A percentile compares a stretch with the other conserved stretches of the same genome.
Conservation (phyloP, 1,139 yeast species). For the Lodderomyces jiufengensis region DNA sequence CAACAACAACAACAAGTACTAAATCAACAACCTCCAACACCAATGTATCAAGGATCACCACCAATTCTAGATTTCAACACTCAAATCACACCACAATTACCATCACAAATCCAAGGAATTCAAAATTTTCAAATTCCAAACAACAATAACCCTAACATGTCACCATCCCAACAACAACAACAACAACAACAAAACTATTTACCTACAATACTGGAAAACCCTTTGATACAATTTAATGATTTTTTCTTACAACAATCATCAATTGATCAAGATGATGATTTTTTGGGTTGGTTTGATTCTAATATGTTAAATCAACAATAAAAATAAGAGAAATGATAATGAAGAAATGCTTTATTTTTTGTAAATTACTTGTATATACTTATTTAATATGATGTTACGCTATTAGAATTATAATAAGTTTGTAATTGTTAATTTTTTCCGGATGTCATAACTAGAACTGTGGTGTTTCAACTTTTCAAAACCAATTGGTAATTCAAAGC, state of each 20-base stretch:
- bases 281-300: constrained; percentile 93
- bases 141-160: too few relatives aligned
- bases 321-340: not conserved
- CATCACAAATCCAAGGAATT: constrained; percentile 2
- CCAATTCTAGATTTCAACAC: constrained; percentile 1
- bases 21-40: constrained; percentile 2
- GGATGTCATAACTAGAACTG: too few relatives aligned
- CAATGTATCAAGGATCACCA: constrained; percentile 4
- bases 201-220: constrained; percentile 12
- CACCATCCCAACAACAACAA: not conserved
- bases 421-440: not conserved
- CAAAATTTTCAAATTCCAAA: constrained; percentile 13
- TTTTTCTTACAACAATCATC: constrained; percentile 78
- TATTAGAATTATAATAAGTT: not conserved
- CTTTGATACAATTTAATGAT: constrained; percentile 38
- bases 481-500: too few relatives aligned
- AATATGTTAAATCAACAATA: constrained; percentile 28
- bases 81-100: constrained; percentile 3
- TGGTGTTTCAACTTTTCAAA: too few relatives aligned
- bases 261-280: constrained; percentile 78
- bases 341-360: too few relatives aligned
- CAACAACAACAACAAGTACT: not conserved
- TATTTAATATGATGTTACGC: not conserved
- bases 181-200: constrained; percentile 10
- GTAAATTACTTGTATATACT: not conserved